Base-by-base conservation (phyloP, 306 rosid genomes). In the Dalbergia cultrata region DNA sequence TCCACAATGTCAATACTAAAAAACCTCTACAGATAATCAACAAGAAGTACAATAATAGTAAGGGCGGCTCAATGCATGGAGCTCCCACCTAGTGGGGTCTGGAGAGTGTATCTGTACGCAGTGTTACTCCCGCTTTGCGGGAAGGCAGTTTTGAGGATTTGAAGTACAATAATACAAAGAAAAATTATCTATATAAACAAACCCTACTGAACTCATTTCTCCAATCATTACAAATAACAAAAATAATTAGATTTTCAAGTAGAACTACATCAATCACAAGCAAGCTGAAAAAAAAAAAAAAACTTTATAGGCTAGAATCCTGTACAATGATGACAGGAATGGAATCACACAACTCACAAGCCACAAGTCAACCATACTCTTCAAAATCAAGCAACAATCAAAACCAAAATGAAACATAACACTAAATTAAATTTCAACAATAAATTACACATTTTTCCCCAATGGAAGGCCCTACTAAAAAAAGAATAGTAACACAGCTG, bases 341-440 rank as follows among this genome's bases (percentile, higher is more conserved):
- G 49, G 69, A 82, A 81, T 81, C 75, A 56, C 83, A 79, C 39
- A 11, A 61, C 8, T 43, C 47, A 43, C 56, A 69, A 78, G 77
- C 45, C 85, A 71, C 33, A 53, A 41, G 10, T 6, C 72, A 41
- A 19, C 22, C 34, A 2, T 43, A 67, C 57, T 17, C 63, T 83
- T 83, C 57, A 78, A 26, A 83, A 83, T 72, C 52, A 72, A 77
- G 66, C 75, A 83, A 77, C 41, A 34, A 44, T 5, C 75, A 61
- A 67, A 81, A 34, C 80, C 1, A 82, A 31, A 67, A 75, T 1
- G 50, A 5, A 13, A 43, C 11, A 43, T 43, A 9, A 43, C 41
- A 37, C 41, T 4, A 62, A 4, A 26, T 41, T 61, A 61, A 70
- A 39, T 67, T 54, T 64, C 57, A 60, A 13, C 31, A 62, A 67